Evolutionary conservation across 306 rosid species (phyloP).

Genomic region (Begonia masoniana): DNA sequence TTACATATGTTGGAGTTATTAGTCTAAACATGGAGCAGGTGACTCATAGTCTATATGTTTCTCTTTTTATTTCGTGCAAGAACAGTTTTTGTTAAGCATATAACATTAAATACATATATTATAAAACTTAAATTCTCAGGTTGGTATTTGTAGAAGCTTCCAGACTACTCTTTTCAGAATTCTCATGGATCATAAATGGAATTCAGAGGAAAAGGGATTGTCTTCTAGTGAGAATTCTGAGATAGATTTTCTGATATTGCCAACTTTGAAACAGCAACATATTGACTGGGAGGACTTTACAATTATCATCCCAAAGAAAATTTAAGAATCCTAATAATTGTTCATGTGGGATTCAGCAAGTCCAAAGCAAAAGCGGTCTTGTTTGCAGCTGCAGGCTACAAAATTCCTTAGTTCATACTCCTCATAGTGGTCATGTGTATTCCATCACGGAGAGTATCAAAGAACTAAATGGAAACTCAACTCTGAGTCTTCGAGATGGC

Average conservation of each 20-base stretch:
- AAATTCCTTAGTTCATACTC: constrained; percentile 54
- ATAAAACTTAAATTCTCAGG: constrained; percentile 26
- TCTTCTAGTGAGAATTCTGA: constrained; percentile 23
- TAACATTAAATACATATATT: background rate
- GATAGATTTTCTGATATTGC: constrained; percentile 73
- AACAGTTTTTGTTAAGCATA: too few species aligned
- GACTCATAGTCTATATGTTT: constrained; percentile 2
- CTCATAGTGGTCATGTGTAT: constrained; percentile 47
- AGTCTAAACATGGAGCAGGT: constrained; percentile 43
- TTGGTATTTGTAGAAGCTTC: constrained; percentile 42
- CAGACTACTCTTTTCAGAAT: constrained; percentile 40
- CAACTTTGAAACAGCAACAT: constrained; percentile 15
- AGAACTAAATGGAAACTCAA: constrained; percentile 46
- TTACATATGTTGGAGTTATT: constrained; percentile 36
- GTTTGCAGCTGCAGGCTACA: constrained; percentile 42
- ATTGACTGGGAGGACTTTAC: constrained; percentile 54
- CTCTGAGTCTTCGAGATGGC: constrained; percentile 24
- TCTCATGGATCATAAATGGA: constrained; percentile 25
- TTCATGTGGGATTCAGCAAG: constrained; percentile 1
- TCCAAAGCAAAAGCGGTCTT: constrained; percentile 30
- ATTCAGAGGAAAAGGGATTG: constrained; percentile 9
- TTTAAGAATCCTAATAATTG: constrained; percentile 15
- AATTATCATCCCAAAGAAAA: constrained; percentile 8
- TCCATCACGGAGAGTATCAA: constrained; percentile 27
- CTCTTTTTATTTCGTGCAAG: too few species aligned